Evolutionary conservation across 345 rosid genomes (phyloP), one percentile per base, ranked within the genome.

Genomic region (Turritis glabra): DNA sequence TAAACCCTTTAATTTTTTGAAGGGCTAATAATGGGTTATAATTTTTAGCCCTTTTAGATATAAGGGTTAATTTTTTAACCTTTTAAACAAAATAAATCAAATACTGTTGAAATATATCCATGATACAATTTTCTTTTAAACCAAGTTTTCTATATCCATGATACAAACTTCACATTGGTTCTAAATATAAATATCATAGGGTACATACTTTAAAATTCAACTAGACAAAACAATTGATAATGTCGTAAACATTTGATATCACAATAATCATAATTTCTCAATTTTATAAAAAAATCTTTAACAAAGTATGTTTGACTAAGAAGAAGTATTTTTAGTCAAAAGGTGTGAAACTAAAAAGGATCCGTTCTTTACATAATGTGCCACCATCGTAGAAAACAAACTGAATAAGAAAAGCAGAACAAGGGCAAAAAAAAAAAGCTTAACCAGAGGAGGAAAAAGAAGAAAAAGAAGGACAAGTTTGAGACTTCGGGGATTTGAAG

Each of bases 341-440:
- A 2, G 13, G 46, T 69, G 65, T 70, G 46, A 70, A 70, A 54
- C 17, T 22, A 37, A 48, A 35, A 11, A 37, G n/a, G 76, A 71
- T 71, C 60, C 43, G 52, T 33, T 51, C 5, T 85, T 90, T 90
- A 87, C 93, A 72, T 21, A 61, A 67, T 63, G 19, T 82, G 85
- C 90, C 90, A 77, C 35, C 79, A 79, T 83, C 77, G 44, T 77
- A 35, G 66, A 64, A 44, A 61, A 41, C 63, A 61, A 61, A 27
- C 30, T 27, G 2, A 27, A 76, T 61, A 59, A 76, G 7, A 47
- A 56, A 44, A 8, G 3, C 33, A 44, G 50, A 17, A 15, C 50
- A 44, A 17, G 43, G 26, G 51, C 59, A 55, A 56, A 44, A 56
- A 54, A 22, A 57, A 62, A 48, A 60, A 40, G 78, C 72, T 57